A percentile compares a stretch with the other conserved stretches of the same genome.
Conservation (phyloP, 2,329 filamentous ascomycete species). For the Penicillium sclerotiorum region DNA sequence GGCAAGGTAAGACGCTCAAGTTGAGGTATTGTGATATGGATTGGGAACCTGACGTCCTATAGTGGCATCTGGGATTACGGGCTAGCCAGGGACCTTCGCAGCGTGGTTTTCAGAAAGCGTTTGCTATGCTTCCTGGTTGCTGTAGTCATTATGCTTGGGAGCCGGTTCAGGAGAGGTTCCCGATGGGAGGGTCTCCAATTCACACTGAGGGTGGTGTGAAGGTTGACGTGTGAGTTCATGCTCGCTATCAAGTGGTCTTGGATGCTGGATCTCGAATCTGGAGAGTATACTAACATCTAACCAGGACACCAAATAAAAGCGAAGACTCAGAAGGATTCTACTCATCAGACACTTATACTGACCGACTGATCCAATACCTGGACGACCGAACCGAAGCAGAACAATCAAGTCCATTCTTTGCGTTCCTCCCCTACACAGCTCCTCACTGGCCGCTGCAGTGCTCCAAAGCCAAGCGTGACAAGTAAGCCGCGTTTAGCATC, state of each 20-base stretch:
- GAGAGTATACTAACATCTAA: neutral
- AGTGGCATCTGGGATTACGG: conserved; percentile 35
- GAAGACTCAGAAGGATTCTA: conserved; percentile 21
- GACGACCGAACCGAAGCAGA: conserved; percentile 34
- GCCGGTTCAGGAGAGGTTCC: conserved; percentile 12
- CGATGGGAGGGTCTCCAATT: conserved; percentile 5
- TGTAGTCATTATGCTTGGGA: conserved; percentile 40
- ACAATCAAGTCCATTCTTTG: conserved; percentile 49
- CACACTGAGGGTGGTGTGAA: conserved; percentile 3
- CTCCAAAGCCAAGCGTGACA: conserved; percentile 28
- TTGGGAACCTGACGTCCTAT: conserved; percentile 6
- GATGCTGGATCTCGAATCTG: neutral
- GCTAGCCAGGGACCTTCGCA: conserved; percentile 26
- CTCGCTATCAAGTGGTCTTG: neutral
- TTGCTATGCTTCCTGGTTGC: conserved; percentile 27
- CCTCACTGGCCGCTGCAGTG: conserved; percentile 56
- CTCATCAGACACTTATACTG: conserved; percentile 29
- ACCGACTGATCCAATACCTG: conserved; percentile 32
- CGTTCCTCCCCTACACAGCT: conserved; percentile 51
- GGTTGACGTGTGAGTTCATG: conserved; percentile 4
- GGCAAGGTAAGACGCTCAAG: conserved; percentile 11
- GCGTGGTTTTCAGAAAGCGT: conserved; percentile 32
- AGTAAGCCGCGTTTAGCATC: conserved; percentile 14
- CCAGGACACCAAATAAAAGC: conserved; percentile 1
- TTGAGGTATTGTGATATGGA: neutral